Evolutionary conservation across 106 monocot species (phyloP), one percentile per base, ranked within the genome.

Genomic region (Dioscorea dumetorum): DNA sequence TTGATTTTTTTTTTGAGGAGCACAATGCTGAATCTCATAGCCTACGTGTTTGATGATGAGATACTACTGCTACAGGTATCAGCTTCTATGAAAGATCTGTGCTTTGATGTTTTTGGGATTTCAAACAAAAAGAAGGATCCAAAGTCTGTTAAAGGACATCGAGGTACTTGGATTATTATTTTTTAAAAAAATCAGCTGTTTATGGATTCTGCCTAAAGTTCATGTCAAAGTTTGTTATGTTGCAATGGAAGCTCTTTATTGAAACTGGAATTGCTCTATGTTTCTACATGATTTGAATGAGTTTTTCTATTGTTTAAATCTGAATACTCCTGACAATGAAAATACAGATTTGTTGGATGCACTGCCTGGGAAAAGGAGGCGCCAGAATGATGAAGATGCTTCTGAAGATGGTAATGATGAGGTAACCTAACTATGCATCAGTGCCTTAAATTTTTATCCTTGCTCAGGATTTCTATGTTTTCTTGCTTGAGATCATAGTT

Each of bases 71-170:
- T 66, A 49, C 72, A 99, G 99, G 84, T 99, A 48, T 76, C 84
- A 53, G 87, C 82, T 70, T 99, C 93, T 50, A 99, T 90, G 93
- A 77, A 51, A 51, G 99, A 99, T 57, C 86, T 99, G 4, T 99
- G 99, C 65, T 99, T 87, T 75, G 92, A 99, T 93, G 76, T 76
- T 63, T 86, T 93, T 80, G 99, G 90, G 33, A 75, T 83, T 77
- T 73, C 87, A 41, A 99, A 87, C 56, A 87, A 90, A 67, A 99
- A 90, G 81, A 90, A 82, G 75, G 85, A 92, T 70, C 56, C 87
- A 35, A 89, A 60, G 24, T 70, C 80, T 60, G 76, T 93, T 23
- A 99, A 93, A 85, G 87, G 85, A 17, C 72, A 93, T 64, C 57
- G 99, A 99, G 99, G 99, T 99, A 77, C 51, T 41, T 41, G 41